Evolutionary conservation across 202 grass and related monocot species (phyloP), one percentile per base, ranked within the genome.

Genomic region (Miscanthus sacchariflorus): DNA sequence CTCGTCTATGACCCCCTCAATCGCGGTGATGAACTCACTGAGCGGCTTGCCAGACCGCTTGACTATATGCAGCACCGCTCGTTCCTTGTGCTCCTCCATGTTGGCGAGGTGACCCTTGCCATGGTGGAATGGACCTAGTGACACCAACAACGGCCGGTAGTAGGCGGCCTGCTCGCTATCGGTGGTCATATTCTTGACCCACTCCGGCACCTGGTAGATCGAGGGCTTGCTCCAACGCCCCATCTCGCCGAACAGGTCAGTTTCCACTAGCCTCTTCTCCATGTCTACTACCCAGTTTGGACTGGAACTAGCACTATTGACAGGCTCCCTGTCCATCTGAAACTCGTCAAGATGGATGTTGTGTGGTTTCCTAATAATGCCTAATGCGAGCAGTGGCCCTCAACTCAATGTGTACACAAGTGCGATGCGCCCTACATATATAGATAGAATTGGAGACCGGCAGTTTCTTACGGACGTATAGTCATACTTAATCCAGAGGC

Each of bases 31-130:
- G 49, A 92, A 90, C 44, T 63, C 21, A 0, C 77, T 46, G 0
- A 84, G 35, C 0, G 74, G 85, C 70, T 61, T 77, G 14, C 88
- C 59, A 0, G 82, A 38, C 30, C 90, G 82, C 88, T 59, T 84
- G 15, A 89, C 74, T 38, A 95, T 81, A 35, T 95, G 93, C 66
- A 84, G 43, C 5, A 94, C 42, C 3, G 88, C 83, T 17, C 93
- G 76, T 21, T 19, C 76, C 67, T 95, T 95, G 84, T 92, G 88
- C 67, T 92, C 76, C 80, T 95, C 93, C 88, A 91, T 95, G 42
- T 90, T 64, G 1, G 6, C 5, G 19, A 92, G 50, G 7, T 56
- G 15, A 11, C 5, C 2, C 0, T 89, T 42, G 5, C 79, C 56
- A 13, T 45, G 43, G 83, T 95, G 93, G 54, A 89, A 92, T 1